Percentiles rank a stretch among this genome's conserved stretches.
These are phyloP conservation scores for Pythium myriotylum DNA, from an alignment of 352 stramenopile species.

Conservation along the genomic window DNA sequence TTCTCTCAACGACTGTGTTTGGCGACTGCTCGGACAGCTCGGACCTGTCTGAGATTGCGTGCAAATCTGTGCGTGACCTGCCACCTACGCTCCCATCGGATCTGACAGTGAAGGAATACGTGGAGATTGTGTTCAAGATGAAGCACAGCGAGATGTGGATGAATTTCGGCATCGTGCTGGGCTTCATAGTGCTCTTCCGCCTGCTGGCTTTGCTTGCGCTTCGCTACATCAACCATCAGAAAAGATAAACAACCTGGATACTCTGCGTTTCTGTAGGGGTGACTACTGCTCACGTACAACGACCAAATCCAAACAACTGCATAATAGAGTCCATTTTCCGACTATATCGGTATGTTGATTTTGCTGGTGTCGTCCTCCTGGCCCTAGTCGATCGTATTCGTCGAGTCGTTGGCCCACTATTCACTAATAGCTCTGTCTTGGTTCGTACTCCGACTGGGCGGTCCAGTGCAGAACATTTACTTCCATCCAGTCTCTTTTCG, in stretches of 20 bases:
- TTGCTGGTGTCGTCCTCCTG: too few relatives aligned
- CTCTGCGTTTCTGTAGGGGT: conserved; percentile 22
- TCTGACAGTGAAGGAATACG: conserved; percentile 30
- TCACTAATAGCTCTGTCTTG: too few relatives aligned
- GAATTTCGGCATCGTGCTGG: conserved; percentile 26
- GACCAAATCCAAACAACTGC: too few relatives aligned
- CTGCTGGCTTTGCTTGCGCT: conserved; percentile 31
- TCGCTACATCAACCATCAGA: conserved; percentile 40
- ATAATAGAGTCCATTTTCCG: too few relatives aligned
- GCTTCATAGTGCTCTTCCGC: conserved; percentile 34
- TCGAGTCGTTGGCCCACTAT: too few relatives aligned
- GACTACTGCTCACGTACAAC: not conserved
- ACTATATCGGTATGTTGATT: too few relatives aligned
- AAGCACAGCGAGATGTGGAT: conserved; percentile 25
- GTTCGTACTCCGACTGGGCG: too few relatives aligned
- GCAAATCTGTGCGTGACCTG: conserved; percentile 14
- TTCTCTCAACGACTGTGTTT: conserved; percentile 29
- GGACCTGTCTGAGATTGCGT: conserved; percentile 17
- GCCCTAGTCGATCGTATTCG: too few relatives aligned
- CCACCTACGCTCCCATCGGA: conserved; percentile 18
- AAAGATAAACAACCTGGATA: conserved; percentile 15
- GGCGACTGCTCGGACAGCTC: conserved; percentile 20
- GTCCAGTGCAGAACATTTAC: too few relatives aligned
- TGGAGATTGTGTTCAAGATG: conserved; percentile 29
- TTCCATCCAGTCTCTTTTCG: too few relatives aligned